Conservation (phyloP, 257 asterid species). For the Lantana camara region DNA sequence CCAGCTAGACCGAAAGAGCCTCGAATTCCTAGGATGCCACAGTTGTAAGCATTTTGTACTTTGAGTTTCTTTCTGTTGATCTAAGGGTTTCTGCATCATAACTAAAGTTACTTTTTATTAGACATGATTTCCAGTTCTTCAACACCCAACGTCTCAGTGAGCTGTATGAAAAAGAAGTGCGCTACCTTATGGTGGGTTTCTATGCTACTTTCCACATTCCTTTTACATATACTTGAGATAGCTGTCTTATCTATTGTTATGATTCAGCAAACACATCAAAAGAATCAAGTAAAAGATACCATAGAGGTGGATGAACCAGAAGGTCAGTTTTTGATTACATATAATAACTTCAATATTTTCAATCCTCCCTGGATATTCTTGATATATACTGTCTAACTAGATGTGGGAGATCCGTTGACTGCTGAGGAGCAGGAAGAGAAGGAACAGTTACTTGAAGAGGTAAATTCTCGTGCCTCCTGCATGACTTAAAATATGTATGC, state of each 20-base stretch:
- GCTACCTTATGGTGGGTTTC: constrained; percentile 84
- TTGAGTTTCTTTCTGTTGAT: neutral
- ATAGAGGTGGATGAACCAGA: constrained; percentile 93
- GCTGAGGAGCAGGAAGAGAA: constrained; percentile 98
- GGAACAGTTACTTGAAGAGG: constrained; percentile 83
- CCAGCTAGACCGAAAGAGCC: constrained; percentile 96
- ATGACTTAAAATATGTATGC: constrained; percentile 16
- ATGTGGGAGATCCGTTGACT: constrained; percentile 94
- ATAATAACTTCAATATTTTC: constrained; percentile 1
- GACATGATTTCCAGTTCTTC: constrained; percentile 99
- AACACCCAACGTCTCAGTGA: constrained; percentile 98
- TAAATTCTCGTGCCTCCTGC: constrained; percentile 30
- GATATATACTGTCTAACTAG: constrained; percentile 42
- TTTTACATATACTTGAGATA: constrained; percentile 15
- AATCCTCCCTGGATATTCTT: constrained; percentile 27
- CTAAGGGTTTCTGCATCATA: constrained; percentile 22
- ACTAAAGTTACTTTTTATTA: constrained; percentile 36
- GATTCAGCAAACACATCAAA: constrained; percentile 76
- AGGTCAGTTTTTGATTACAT: constrained; percentile 47
- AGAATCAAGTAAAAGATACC: constrained; percentile 85
- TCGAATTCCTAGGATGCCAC: constrained; percentile 99
- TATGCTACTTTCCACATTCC: constrained; percentile 15
- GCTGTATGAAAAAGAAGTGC: constrained; percentile 98
- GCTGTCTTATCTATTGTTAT: constrained; percentile 25
- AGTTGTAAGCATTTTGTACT: constrained; percentile 62